Evolutionary conservation across 805 yeast species (phyloP), one percentile per base, ranked within the genome.

Genomic region (Yarrowia phangngaensis): DNA sequence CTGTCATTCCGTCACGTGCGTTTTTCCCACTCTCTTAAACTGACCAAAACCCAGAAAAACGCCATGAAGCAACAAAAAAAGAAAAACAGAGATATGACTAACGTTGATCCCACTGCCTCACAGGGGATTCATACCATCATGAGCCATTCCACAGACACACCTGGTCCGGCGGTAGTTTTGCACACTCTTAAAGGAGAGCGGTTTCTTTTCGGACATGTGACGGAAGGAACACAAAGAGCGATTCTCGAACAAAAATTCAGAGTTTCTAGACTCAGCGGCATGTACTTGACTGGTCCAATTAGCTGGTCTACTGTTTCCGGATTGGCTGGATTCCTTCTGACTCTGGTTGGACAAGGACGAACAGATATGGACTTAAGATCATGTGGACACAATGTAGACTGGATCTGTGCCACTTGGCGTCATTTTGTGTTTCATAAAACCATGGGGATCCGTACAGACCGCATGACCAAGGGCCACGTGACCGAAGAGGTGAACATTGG

Each of bases 301-400:
- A 64, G 74, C 48, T 90, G 96, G 96, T 63, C 73, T 5, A 72
- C 81, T n/a, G 67, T 87, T 2, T 86, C 95, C n/a, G 98, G 98
- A 0, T 64, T 90, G 6, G 97, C 97, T 0, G 98, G 98, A 0
- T 67, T 86, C 58, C 76, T 90, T 40, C 67, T 90, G 43, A 86
- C 97, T 0, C 70, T 84, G 11, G 79, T 85, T 51, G 96, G 87
- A 5, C 71, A 74, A 53, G 73, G 74, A 38, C 70, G 70, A 6
- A 61, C 84, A 28, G 72, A 71, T n/a, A 66, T 86, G 0, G 31
- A 16, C 9, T 15, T 45, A n/a, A 8, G 73, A 78, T 40, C 41
- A 6, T 76, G 80, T n/a, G 68, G 65, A 34, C 60, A 68, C 2
- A 59, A 77, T 20, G 50, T 75, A 15, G 70, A 73, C 50, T 81